Conservation (phyloP, 345 rosid genomes). For the Dipteronia dyeriana region DNA sequence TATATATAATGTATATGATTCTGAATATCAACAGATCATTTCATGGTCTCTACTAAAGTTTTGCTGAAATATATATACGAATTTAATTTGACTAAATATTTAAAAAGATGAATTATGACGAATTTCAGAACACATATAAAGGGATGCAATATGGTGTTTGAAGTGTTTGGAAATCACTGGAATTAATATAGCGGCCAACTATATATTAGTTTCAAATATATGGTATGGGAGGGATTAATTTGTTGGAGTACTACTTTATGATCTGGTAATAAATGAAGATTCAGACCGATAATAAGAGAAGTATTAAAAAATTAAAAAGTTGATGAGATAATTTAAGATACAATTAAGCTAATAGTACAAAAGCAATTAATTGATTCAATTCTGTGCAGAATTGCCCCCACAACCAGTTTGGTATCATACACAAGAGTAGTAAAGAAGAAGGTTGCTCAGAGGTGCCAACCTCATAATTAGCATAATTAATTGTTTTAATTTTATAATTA, state of each 20-base stretch:
- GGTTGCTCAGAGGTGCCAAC: conserved; percentile 18
- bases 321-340: not conserved
- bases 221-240: not conserved
- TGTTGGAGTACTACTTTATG: not conserved
- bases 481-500: conserved; percentile 4
- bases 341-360: not conserved
- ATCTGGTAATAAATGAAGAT: not conserved
- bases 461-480: not conserved
- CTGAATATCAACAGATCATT: too few relatives aligned
- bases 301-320: not conserved
- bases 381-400: conserved; percentile 11
- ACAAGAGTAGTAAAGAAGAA: conserved; percentile 13
- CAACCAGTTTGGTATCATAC: not conserved
- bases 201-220: too few relatives aligned
- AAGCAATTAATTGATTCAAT: not conserved
- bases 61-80: not conserved
- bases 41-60: not conserved
- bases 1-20: too few relatives aligned
- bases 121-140: too few relatives aligned
- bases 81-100: not conserved
- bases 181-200: too few relatives aligned
- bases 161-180: not conserved
- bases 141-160: too few relatives aligned
- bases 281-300: not conserved
- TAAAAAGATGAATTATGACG: too few relatives aligned